Evolutionary conservation across 345 rosid species (phyloP).

Genomic region (Euphorbia peplus): DNA sequence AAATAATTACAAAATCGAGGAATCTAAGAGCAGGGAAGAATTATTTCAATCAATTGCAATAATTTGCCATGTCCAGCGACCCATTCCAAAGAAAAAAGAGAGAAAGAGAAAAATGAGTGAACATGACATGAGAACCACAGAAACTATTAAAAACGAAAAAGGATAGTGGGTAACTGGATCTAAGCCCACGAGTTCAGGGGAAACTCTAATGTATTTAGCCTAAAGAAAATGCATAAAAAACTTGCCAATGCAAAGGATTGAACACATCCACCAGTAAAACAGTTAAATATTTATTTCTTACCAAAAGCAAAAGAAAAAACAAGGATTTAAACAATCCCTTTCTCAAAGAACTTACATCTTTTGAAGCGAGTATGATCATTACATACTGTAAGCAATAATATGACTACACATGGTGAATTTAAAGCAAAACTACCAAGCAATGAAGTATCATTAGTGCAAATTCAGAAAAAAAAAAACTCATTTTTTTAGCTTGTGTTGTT

Average conservation of each 20-base stretch:
- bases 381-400: not conserved
- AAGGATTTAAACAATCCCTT: no score
- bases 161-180: no score
- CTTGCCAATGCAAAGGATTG: no score
- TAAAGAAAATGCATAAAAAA: no score
- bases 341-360: no score
- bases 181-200: no score
- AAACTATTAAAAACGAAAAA: not conserved
- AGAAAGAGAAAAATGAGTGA: not conserved
- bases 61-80: not conserved
- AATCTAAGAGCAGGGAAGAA: not conserved
- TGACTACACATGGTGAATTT: not conserved
- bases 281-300: no score
- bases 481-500: not conserved
- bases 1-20: not conserved
- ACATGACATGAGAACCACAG: not conserved
- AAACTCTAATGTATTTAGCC: no score
- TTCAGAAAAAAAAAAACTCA: not conserved
- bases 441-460: not conserved
- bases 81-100: not conserved
- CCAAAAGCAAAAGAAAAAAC: no score
- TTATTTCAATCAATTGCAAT: not conserved
- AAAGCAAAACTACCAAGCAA: not conserved
- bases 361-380: no score
- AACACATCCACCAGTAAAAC: no score